These are phyloP conservation scores for Solanum lignicaule DNA, from an alignment of 257 asterid species.

Conservation along the genomic window DNA sequence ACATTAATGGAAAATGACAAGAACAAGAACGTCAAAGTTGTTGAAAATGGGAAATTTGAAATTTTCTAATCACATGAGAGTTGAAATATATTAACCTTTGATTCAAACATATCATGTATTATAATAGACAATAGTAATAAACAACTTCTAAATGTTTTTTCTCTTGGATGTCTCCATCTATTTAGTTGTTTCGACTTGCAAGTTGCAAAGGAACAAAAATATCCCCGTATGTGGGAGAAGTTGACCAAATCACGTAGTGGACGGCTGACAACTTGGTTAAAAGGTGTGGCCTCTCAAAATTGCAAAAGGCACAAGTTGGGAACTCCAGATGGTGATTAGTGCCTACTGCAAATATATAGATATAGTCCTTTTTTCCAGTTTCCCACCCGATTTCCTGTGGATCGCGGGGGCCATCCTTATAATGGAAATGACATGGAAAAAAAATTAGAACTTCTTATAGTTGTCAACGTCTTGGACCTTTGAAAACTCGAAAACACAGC, in stretches of 20 bases:
- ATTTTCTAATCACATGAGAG: neutral
- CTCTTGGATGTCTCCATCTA: neutral
- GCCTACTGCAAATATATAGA: neutral
- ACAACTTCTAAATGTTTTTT: neutral
- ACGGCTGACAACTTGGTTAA: neutral
- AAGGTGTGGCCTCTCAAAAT: neutral
- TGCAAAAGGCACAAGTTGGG: neutral
- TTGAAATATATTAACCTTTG: neutral
- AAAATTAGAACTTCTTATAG: neutral
- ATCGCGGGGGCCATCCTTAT: neutral
- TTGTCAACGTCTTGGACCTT: neutral
- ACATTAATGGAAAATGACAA: neutral
- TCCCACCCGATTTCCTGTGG: no score
- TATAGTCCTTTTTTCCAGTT: no score
- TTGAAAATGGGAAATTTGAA: neutral
- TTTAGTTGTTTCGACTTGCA: neutral
- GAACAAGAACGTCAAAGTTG: neutral
- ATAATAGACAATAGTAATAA: neutral
- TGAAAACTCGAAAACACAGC: neutral
- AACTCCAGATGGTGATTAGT: neutral
- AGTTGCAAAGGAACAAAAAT: neutral
- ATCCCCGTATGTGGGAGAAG: neutral
- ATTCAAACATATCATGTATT: neutral
- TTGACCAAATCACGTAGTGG: neutral
- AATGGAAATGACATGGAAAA: neutral